phyloP scores from a whole-genome alignment of 805 yeast genomes.

The Candida namnaoensis region DNA sequence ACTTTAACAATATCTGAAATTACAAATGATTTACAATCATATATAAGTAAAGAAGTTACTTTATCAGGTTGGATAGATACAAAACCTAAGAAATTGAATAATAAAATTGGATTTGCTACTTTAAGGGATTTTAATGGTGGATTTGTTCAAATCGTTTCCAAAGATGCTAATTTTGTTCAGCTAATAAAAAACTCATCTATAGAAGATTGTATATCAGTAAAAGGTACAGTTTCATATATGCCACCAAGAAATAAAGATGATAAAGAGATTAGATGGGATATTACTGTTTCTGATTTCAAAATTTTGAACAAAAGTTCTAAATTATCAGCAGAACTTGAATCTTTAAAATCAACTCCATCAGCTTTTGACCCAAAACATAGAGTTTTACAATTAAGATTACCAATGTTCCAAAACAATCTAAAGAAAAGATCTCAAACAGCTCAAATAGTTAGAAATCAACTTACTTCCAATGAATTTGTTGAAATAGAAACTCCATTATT shows the following conservation, averaged over 20 bases:
- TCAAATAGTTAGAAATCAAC: slow-evolving; percentile 29
- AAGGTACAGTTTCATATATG: slow-evolving; percentile 40
- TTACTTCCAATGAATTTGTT: slow-evolving; percentile 42
- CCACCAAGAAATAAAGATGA: slow-evolving; percentile 11
- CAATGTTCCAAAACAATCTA: slow-evolving; percentile 46
- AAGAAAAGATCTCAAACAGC: slow-evolving; percentile 50
- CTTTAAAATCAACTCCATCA: slow-evolving; percentile 41
- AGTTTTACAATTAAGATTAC: slow-evolving; percentile 68
- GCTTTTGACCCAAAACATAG: slow-evolving; percentile 75
- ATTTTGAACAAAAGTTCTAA: slow-evolving; percentile 55
- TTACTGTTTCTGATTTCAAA: slow-evolving; percentile 41
- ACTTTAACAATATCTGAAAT: slow-evolving; percentile 11
- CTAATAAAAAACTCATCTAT: slow-evolving; percentile 39
- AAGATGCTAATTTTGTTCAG: slow-evolving; percentile 27
- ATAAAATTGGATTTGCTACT: slow-evolving; percentile 57
- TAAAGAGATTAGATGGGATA: slow-evolving; percentile 39
- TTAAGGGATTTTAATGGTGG: slow-evolving; percentile 71
- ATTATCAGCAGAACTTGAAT: slow-evolving; percentile 61
- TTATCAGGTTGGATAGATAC: slow-evolving; percentile 82
- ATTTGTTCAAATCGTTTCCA: slow-evolving; percentile 44
- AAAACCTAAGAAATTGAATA: slow-evolving; percentile 64
- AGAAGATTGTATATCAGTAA: slow-evolving; percentile 68
- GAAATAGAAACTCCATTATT: slow-evolving; percentile 91
- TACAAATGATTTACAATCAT: neutral
- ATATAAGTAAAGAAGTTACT: slow-evolving; percentile 24